Evolutionary conservation across 768 basidiomycete species (phyloP), one percentile per base, ranked within the genome.

Genomic region (Postia placenta): DNA sequence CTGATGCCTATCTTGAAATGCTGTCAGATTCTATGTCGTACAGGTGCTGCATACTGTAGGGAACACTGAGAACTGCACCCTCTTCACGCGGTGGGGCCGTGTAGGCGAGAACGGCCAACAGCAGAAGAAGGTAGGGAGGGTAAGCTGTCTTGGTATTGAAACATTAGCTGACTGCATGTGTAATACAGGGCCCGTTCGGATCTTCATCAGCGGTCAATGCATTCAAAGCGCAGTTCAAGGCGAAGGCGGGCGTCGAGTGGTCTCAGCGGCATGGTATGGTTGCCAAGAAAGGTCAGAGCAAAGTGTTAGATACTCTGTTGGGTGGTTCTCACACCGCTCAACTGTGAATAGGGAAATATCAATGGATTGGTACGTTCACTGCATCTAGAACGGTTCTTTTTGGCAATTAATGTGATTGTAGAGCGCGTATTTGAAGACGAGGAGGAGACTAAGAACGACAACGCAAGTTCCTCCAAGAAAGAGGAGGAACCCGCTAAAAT

Each of bases 71-170:
- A 53, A 58, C 17, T 74, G 66, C 45, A 47, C 64, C 3, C 62
- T 81, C 26, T 78, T 67, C 61, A 78, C 77, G 27, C 74, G 78
- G 28, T 82, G 79, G 78, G 80, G 78, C n/a, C 72, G 81, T 22
- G 79, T 81, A 15, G 81, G 81, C 22, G 79, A 80, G 56, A 68
- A 67, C 22, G 81, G 81, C 0, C 67, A 72, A 57, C 66, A 57
- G 3, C 74, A 78, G 61, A 55, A 48, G 36, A 81, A 80, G 68
- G 79, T 79, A 44, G 33, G 45, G 7, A n/a, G 12, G n/a, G 11
- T 4, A 4, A 11, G 20, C 14, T 15, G 9, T 17, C 42, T 11
- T 45, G n/a, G 47, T n/a, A 41, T 11, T 25, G 17, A 22, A 11
- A 19, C 33, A 20, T 25, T 40, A 19, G 19, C 23, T 33, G 25